Evolutionary conservation across 768 basidiomycete genomes (phyloP).

Genomic region (Tulasnella sp.): DNA sequence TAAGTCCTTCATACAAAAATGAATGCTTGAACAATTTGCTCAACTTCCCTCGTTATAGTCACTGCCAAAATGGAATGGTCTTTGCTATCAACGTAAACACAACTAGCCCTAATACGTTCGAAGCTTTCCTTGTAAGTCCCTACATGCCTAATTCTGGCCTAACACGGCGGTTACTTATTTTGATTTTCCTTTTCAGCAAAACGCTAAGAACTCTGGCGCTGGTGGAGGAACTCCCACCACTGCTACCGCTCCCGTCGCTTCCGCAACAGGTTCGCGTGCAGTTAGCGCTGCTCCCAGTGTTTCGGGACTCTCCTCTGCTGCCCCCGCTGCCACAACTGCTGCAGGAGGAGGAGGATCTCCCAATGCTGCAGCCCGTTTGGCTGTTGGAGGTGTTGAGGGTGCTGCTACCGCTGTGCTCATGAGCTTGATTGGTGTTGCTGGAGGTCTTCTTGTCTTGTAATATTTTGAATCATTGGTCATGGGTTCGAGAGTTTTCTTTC

Average conservation of each 20-base stretch:
- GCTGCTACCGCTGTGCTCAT: not conserved
- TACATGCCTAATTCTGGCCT: not conserved
- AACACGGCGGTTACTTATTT: not conserved
- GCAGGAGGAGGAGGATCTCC: not conserved
- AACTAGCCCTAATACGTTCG: constrained; percentile 12
- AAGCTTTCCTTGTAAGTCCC: constrained; percentile 12
- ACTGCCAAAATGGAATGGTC: constrained; percentile 16
- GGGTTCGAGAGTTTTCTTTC: not conserved
- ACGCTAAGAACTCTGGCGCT: too few relatives aligned
- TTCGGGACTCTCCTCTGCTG: not conserved
- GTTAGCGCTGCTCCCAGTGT: not conserved
- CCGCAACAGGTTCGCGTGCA: not conserved
- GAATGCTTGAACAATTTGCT: not conserved
- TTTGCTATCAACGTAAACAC: constrained; percentile 15
- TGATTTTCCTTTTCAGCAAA: not conserved
- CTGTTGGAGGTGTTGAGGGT: not conserved
- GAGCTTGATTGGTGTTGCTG: constrained; percentile 3
- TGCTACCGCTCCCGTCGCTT: not conserved
- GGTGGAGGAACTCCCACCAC: not conserved
- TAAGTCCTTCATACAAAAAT: not conserved
- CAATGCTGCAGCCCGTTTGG: constrained; percentile 1
- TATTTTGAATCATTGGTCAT: not conserved
- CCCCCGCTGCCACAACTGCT: not conserved
- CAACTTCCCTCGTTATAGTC: not conserved
- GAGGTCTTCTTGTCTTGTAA: too few relatives aligned